Conservation (phyloP, 1,284 basidiomycete species). For the Cutaneotrichosporon sp. region DNA sequence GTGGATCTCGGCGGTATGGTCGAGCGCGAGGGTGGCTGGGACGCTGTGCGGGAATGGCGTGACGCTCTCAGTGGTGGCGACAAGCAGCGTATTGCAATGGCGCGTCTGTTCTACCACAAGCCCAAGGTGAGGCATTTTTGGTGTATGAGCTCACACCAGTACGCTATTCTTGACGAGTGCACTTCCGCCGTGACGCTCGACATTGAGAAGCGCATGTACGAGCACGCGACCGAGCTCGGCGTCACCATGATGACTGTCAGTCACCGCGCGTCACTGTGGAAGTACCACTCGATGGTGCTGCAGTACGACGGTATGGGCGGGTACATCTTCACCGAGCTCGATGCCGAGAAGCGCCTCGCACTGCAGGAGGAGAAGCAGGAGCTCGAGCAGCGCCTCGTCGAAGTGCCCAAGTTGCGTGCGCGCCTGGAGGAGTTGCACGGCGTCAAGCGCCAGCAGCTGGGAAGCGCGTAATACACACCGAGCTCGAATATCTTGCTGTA, state of each 20-base stretch:
- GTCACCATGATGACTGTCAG: slow-evolving; percentile 90
- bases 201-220: slow-evolving; percentile 94
- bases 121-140: slow-evolving; percentile 61
- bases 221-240: slow-evolving; percentile 74
- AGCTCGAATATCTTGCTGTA: neutral
- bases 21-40: slow-evolving; percentile 96
- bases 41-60: slow-evolving; percentile 82
- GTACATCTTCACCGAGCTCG: slow-evolving; percentile 74
- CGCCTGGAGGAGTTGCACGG: slow-evolving; percentile 69
- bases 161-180: slow-evolving; percentile 94
- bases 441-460: slow-evolving; percentile 40
- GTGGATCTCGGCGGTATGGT: slow-evolving; percentile 88
- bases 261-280: slow-evolving; percentile 90
- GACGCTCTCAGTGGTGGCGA: slow-evolving; percentile 76
- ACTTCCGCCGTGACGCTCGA: slow-evolving; percentile 91
- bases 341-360: slow-evolving; percentile 85
- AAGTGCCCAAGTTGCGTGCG: slow-evolving; percentile 80
- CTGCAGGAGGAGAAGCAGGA: slow-evolving; percentile 92
- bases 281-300: slow-evolving; percentile 87
- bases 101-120: slow-evolving; percentile 89
- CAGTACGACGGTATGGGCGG: slow-evolving; percentile 69
- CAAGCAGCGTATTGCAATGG: slow-evolving; percentile 86
- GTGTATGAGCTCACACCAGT: slow-evolving; percentile 53
- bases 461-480: neutral
- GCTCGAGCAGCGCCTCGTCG: slow-evolving; percentile 72